Percentiles rank a stretch among this genome's conserved stretches.
Evolutionary conservation across 1,139 yeast genomes (phyloP).

Genomic region (Yamadazyma trypodendri): DNA sequence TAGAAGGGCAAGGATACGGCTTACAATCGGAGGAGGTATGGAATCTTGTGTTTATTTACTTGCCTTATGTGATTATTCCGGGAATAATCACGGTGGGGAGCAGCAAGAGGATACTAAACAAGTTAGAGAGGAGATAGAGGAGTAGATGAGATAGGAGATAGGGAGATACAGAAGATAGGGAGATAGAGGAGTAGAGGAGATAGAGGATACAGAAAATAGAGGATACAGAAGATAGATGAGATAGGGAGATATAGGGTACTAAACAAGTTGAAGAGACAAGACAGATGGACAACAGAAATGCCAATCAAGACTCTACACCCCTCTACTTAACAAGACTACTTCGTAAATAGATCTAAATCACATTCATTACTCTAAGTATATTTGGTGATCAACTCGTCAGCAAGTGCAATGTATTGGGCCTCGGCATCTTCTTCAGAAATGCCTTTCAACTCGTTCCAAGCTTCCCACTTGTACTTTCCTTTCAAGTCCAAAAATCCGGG

Average conservation of each 20-base stretch:
- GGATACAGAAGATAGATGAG: background rate
- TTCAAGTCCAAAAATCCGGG: constrained; percentile 89
- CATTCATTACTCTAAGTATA: too few relatives aligned
- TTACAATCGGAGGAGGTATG: constrained; percentile 33
- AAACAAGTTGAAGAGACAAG: too few relatives aligned
- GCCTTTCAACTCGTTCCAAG: constrained; percentile 91
- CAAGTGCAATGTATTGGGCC: constrained; percentile 73
- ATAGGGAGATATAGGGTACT: too few relatives aligned
- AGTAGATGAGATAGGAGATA: too few relatives aligned
- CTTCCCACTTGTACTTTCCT: constrained; percentile 97
- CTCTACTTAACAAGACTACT: too few relatives aligned
- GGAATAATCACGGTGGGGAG: constrained; percentile 29
- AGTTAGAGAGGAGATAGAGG: background rate
- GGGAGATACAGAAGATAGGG: too few relatives aligned
- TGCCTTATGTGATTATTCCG: constrained; percentile 71
- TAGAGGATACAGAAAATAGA: background rate
- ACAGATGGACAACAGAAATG: too few relatives aligned
- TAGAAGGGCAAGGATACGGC: constrained; percentile 31
- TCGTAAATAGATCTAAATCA: too few relatives aligned
- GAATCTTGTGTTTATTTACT: constrained; percentile 52
- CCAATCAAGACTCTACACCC: too few relatives aligned
- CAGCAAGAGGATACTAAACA: background rate
- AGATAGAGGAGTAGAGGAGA: too few relatives aligned
- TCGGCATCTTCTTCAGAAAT: constrained; percentile 89
- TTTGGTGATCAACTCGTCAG: constrained; percentile 61